A percentile compares a stretch with the other conserved stretches of the same genome.
Evolutionary conservation across 2,329 filamentous ascomycete species (phyloP).

Genomic region (Calycina herbarum): DNA sequence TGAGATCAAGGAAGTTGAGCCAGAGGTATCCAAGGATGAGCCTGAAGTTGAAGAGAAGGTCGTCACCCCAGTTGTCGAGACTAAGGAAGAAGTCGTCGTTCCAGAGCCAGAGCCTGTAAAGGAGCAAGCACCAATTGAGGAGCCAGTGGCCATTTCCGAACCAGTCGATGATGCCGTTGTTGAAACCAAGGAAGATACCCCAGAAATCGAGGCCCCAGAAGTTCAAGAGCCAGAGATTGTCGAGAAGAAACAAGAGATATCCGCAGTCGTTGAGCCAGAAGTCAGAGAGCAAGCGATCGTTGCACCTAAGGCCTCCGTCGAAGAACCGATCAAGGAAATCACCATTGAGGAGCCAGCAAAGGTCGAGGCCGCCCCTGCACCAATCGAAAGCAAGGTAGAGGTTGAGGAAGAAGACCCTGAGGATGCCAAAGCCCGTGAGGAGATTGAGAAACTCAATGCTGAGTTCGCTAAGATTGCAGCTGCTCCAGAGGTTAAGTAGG

Average conservation of each 20-base stretch:
- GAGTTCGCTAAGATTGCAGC: slow-evolving; percentile 28
- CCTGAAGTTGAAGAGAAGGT: slow-evolving; percentile 20
- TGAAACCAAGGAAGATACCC: slow-evolving; percentile 19
- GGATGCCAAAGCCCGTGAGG: slow-evolving; percentile 30
- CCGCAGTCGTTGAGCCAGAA: slow-evolving; percentile 18
- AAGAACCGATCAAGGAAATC: neutral
- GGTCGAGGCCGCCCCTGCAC: neutral
- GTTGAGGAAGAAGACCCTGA: slow-evolving; percentile 25
- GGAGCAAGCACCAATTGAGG: slow-evolving; percentile 27
- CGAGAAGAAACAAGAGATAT: slow-evolving; percentile 13
- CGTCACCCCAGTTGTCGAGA: slow-evolving; percentile 12
- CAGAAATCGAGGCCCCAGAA: neutral
- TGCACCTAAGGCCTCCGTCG: neutral
- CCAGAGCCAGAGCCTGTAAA: slow-evolving; percentile 29
- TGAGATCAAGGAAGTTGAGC: slow-evolving; percentile 16
- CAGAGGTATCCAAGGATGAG: slow-evolving; percentile 12
- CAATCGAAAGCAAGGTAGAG: slow-evolving; percentile 1
- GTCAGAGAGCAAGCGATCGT: neutral
- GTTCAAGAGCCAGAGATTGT: slow-evolving; percentile 12
- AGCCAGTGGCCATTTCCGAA: slow-evolving; percentile 21
- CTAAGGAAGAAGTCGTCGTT: slow-evolving; percentile 17
- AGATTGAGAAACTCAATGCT: slow-evolving; percentile 33
- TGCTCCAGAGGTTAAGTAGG: slow-evolving; percentile 12
- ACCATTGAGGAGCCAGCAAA: slow-evolving; percentile 1
- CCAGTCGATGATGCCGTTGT: slow-evolving; percentile 8